Conservation (phyloP, 2,329 filamentous ascomycete species). For the Helotiales sp. region DNA sequence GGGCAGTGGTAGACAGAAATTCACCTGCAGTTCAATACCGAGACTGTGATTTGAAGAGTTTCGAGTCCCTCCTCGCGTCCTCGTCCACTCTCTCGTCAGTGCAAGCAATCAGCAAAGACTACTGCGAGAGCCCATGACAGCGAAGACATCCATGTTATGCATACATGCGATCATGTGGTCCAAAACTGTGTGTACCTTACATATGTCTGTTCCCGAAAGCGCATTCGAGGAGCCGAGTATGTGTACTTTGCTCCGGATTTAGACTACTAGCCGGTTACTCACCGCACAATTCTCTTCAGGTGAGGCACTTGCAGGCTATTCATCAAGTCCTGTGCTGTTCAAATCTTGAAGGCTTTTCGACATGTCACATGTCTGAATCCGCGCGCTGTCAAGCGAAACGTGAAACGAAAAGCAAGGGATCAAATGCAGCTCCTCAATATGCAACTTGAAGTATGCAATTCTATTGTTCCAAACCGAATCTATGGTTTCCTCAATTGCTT, state of each 20-base stretch:
- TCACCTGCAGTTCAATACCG: neutral
- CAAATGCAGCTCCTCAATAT: neutral
- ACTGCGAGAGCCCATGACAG: slow-evolving; percentile 8
- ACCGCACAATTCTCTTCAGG: neutral
- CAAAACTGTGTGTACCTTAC: neutral
- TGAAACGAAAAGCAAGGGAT: neutral
- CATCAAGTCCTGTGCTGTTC: neutral
- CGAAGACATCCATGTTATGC: neutral
- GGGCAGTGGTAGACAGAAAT: neutral
- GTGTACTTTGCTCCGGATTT: neutral
- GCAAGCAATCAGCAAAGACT: neutral
- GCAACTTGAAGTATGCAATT: neutral
- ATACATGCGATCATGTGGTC: neutral
- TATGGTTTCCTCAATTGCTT: neutral
- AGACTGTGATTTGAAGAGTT: neutral
- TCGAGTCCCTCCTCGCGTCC: neutral
- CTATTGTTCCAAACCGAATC: neutral
- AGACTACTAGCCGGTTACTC: neutral
- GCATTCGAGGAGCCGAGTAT: neutral
- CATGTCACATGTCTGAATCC: neutral
- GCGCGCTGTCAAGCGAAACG: neutral
- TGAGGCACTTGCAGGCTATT: neutral
- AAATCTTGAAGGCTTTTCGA: neutral
- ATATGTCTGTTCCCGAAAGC: neutral
- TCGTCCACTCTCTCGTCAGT: neutral